These are phyloP conservation scores for Penicillium chermesinum DNA, from an alignment of 495 filamentous ascomycete species.

Conservation along the genomic window DNA sequence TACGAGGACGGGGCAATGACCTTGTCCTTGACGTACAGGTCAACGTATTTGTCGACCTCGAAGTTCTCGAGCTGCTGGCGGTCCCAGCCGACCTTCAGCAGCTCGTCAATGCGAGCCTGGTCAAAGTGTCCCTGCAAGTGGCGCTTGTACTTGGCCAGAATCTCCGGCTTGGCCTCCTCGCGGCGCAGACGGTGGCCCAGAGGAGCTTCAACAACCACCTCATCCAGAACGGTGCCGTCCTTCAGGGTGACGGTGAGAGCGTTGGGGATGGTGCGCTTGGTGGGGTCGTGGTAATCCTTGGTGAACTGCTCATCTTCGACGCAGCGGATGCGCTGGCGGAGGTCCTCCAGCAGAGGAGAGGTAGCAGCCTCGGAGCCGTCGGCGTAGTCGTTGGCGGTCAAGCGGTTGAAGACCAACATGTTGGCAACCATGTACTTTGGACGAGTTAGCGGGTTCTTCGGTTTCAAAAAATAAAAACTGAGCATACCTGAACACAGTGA, in stretches of 20 bases:
- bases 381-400: slow-evolving; percentile 86
- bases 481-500: slow-evolving; percentile 92
- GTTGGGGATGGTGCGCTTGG: slow-evolving; percentile 92
- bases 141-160: slow-evolving; percentile 88
- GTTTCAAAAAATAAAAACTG: too few relatives aligned
- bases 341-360: slow-evolving; percentile 78
- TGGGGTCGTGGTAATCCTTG: slow-evolving; percentile 85
- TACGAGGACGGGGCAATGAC: slow-evolving; percentile 36
- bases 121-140: slow-evolving; percentile 81
- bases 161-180: slow-evolving; percentile 96
- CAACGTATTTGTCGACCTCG: slow-evolving; percentile 88
- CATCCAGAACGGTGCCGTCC: slow-evolving; percentile 88
- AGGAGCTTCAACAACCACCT: slow-evolving; percentile 91
- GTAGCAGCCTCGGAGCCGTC: slow-evolving; percentile 89
- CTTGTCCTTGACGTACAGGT: slow-evolving; percentile 78
- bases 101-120: slow-evolving; percentile 66
- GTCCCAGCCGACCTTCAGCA: slow-evolving; percentile 71
- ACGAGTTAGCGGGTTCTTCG: too few relatives aligned
- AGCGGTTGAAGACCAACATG: slow-evolving; percentile 89
- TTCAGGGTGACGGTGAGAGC: slow-evolving; percentile 88
- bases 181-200: slow-evolving; percentile 87
- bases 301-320: slow-evolving; percentile 96
- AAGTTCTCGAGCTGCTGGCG: slow-evolving; percentile 68
- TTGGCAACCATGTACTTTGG: slow-evolving; percentile 86
- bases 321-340: slow-evolving; percentile 87